These are phyloP conservation scores for Boletus speciosus DNA, from an alignment of 768 basidiomycete species.

Conservation along the genomic window DNA sequence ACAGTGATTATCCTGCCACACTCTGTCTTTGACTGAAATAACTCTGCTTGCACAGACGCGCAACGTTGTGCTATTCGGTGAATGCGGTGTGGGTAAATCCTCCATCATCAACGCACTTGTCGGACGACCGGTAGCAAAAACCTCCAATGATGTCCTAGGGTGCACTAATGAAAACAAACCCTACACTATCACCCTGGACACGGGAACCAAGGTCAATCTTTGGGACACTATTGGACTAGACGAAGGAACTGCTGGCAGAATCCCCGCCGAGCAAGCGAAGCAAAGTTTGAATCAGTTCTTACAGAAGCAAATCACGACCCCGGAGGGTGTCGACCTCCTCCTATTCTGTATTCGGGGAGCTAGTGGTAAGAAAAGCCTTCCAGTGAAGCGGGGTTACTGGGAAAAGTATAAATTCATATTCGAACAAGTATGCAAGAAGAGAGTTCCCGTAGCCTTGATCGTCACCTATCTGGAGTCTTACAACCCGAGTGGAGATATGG, in stretches of 20 bases:
- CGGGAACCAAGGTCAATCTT: conserved; percentile 19
- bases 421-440: conserved; percentile 23
- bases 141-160: conserved; percentile 28
- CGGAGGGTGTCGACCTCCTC: conserved; percentile 26
- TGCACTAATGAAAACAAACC: conserved; percentile 24
- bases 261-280: conserved; percentile 15
- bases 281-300: conserved; percentile 26
- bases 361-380: conserved; percentile 7
- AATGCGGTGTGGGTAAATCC: conserved; percentile 37
- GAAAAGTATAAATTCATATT: conserved; percentile 24
- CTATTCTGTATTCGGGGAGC: conserved; percentile 29
- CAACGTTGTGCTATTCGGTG: conserved; percentile 37
- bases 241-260: conserved; percentile 24
- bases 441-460: conserved; percentile 24
- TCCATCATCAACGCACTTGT: conserved; percentile 38
- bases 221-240: conserved; percentile 38
- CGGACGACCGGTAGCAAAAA: conserved; percentile 21
- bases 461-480: conserved; percentile 29
- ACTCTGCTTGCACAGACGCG: conserved; percentile 6
- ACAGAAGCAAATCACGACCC: conserved; percentile 11
- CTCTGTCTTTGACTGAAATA: neutral
- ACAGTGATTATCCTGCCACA: neutral
- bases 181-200: conserved; percentile 16
- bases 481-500: conserved; percentile 25
- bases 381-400: conserved; percentile 14